Evolutionary conservation across 2,329 filamentous ascomycete genomes (phyloP).

Genomic region (Ceratocystiopsis brevicomis): DNA sequence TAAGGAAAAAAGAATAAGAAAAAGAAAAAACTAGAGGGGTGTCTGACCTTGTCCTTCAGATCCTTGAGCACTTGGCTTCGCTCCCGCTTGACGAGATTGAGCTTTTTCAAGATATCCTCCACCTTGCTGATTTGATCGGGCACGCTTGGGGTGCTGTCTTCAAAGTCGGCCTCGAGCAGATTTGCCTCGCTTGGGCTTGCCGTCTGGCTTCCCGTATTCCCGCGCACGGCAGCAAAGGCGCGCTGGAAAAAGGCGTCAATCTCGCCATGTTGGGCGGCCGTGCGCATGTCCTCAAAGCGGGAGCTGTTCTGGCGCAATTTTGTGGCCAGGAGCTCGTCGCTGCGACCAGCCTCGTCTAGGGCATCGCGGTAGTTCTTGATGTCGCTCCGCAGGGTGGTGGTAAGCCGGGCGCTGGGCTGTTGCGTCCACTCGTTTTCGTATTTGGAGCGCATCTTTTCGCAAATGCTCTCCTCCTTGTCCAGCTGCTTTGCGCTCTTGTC

Average conservation of each 20-base stretch:
- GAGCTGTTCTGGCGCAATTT: constrained; percentile 72
- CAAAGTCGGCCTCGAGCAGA: constrained; percentile 81
- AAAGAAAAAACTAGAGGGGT: not conserved
- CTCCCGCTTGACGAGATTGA: constrained; percentile 85
- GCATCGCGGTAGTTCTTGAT: constrained; percentile 77
- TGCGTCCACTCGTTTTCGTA: constrained; percentile 94
- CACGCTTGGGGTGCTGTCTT: constrained; percentile 61
- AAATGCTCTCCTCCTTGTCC: constrained; percentile 93
- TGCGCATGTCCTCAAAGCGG: constrained; percentile 90
- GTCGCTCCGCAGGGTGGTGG: constrained; percentile 69
- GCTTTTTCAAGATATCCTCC: constrained; percentile 75
- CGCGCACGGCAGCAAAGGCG: constrained; percentile 62
- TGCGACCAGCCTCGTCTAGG: constrained; percentile 71
- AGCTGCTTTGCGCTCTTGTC: constrained; percentile 73
- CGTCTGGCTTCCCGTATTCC: constrained; percentile 40
- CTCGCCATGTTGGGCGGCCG: constrained; percentile 69
- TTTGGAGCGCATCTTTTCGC: constrained; percentile 97
- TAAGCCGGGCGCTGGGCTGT: constrained; percentile 80
- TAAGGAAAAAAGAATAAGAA: not conserved
- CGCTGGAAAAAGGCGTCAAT: constrained; percentile 77
- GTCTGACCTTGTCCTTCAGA: constrained; percentile 82
- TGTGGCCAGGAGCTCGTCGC: constrained; percentile 63
- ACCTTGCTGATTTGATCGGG: constrained; percentile 76
- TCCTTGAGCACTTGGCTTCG: constrained; percentile 85
- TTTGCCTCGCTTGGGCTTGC: constrained; percentile 53